Base-by-base conservation (phyloP, 345 rosid genomes). In the Euphorbia lathyris region DNA sequence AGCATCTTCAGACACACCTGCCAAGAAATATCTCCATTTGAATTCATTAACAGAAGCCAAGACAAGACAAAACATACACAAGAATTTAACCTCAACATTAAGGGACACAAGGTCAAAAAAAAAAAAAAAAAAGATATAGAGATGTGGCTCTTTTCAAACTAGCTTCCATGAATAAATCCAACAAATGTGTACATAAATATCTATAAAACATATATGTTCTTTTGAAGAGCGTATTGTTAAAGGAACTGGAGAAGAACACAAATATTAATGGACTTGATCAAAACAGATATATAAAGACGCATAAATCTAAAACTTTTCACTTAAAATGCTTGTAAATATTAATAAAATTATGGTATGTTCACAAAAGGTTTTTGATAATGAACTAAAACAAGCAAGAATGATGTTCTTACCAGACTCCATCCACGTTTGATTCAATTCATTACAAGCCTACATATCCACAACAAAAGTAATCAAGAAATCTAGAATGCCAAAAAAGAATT, bases 1-100 rank as follows among this genome's bases (percentile, higher is more conserved):
- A 53, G 97, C 97, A 85, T 90, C 99, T 83, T 95, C 99, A 50
- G 97, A 95, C 60, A 91, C 99, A 84, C 97, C 97, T 91, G 88
- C 52, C 70, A 67, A 77, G 23, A 71, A 51, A 50, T 45, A 48
- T 22, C 52, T 26, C 48, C 63, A 5, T 48, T 16, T 55, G 38
- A 51, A 48, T 74, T 30, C 14, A 60, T 55, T 7, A 57, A 43
- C 26, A 25, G 38, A 30, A n/a, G 40, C 58, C 48, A 36, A 58
- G 40, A 61, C 8, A 16, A 66, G 56, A 63, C n/a, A 9, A n/a
- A 63, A n/a, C 2, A 55, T 5, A 20, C 32, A 40, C 29, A 16
- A 67, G 8, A 56, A 69, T 25, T 68, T 27, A 65, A 66, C 65
- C 38, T 12, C 51, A 27, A 65, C 25, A 66, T 12, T 1, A 7